These are phyloP conservation scores for Tetrahymena thermophila DNA, from an alignment of 73 alveolate species.

Conservation along the genomic window DNA sequence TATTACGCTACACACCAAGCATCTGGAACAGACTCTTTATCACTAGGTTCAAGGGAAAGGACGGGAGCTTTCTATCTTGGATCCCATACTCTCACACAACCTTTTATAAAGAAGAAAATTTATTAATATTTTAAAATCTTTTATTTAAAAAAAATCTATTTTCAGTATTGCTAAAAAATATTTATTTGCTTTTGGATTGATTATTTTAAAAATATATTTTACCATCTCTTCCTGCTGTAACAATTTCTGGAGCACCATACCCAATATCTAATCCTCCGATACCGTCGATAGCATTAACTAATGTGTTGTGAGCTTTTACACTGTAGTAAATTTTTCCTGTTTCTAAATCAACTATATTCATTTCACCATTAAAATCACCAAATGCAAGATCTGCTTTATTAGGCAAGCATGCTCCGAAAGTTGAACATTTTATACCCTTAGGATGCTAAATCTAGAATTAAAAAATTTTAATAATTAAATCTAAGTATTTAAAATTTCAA, in stretches of 20 bases:
- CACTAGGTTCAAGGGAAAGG: slow-evolving; percentile 92
- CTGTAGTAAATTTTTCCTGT: slow-evolving; percentile 65
- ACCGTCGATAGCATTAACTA: slow-evolving; percentile 95
- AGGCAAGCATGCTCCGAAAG: slow-evolving; percentile 79
- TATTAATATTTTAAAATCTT: not conserved
- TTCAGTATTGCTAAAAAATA: not conserved
- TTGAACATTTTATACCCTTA: slow-evolving; percentile 85
- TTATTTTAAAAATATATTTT: not conserved
- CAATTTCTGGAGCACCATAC: slow-evolving; percentile 97
- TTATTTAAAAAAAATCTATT: too few relatives aligned
- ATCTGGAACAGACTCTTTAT: slow-evolving; percentile 95
- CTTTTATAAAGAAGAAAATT: not conserved
- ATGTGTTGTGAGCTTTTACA: slow-evolving; percentile 95
- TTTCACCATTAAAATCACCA: slow-evolving; percentile 95
- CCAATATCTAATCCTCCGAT: slow-evolving; percentile 92
- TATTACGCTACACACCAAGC: slow-evolving; percentile 95
- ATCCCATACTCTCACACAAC: slow-evolving; percentile 98
- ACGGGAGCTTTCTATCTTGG: slow-evolving; percentile 97
- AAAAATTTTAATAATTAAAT: not conserved
- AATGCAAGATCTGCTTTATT: slow-evolving; percentile 86
- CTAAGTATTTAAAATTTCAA: not conserved
- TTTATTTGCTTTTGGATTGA: not conserved
- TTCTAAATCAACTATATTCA: slow-evolving; percentile 85
- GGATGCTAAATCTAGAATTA: slow-evolving; percentile 59
- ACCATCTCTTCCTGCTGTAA: slow-evolving; percentile 99